Base-by-base conservation (phyloP, 2,329 filamentous ascomycete genomes). In the Pleurostoma richardsiae region DNA sequence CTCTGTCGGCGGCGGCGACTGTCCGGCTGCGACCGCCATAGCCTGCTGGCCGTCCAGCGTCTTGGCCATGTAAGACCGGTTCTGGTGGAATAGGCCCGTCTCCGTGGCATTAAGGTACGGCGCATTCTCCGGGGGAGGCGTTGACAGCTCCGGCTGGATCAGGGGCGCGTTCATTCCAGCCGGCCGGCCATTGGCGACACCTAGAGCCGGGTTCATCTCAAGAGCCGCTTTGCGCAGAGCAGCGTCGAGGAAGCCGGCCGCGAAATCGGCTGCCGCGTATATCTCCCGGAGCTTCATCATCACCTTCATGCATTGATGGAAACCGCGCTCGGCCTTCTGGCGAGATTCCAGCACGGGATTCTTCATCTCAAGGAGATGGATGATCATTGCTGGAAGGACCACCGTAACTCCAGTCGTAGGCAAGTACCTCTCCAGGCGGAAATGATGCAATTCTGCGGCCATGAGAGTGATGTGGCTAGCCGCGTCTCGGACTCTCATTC, bases 181-280 rank as follows among this genome's bases (percentile, higher is more conserved):
- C 27, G 28, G 47, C 45, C 31, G 42, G 48, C 29, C 50, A 41
- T 30, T 51, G 38, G 41, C 45, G 39, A 57, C 58, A 39, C 62
- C 56, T n/a, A 60, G 59, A 26, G 62, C 57, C 10, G 55, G 54
- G 43, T 68, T 79, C 38, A 90, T 73, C 47, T 88, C 83, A 52
- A 94, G 90, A 47, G 88, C 83, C 6, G 89, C 89, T 70, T 95
- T 95, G 52, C 88, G 84, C 52, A 96, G 86, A 1, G 90, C 90
- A 1, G 90, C 90, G 62, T 95, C 89, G n/a, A 96, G 76, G 71
- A 96, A 96, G 3, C 88, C 88, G 1, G 88, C 92, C n/a, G 90
- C 90, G 58, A 94, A 96, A 65, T 96, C 91, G n/a, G 92, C 92
- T 0, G 91, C 90, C 0, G 90, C 85, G 59, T 97, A 96, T 30